Base-by-base conservation (phyloP, 305 asterid genomes). In the Fraxinus nigra region DNA sequence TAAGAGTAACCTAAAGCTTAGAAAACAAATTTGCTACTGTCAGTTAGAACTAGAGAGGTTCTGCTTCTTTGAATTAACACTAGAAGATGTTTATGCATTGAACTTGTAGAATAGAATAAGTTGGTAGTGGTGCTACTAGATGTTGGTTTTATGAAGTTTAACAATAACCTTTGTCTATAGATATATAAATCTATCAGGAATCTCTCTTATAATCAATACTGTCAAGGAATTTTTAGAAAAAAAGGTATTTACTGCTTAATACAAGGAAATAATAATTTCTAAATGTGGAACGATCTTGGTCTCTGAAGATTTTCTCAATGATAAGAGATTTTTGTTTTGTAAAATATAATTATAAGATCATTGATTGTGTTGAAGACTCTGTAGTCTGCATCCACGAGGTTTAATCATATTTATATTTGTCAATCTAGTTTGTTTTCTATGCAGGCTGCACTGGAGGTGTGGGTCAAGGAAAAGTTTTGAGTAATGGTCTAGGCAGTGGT, bases 391-490 rank as follows among this genome's bases (percentile, higher is more conserved):
- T 82, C 56, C 26, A 77, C 54, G 73, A 54, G 24, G 61, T 74
- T 75, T 56, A 56, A 56, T 56, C 65, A 56, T 9, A 69, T 75
- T 78, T 70, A 32, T 72, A 32, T 70, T 67, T 81, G 83, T 81
- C 46, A 81, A 74, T 67, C 78, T 70, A 32, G 46, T 86, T 78
- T 86, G 76, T 76, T 84, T 10, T 79, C 81, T 86, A 72, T 87
- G 88, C 92, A 97, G 99, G 99, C 86, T 95, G 99, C 90, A 88
- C 70, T 56, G 97, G 98, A 33, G 99, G 99, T 76, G 40, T 95
- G 81, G 99, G 99, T 61, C 93, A 86, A 84, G 99, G 99, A 59
- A 78, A 78, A 72, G 84, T 95, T 81, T 81, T 88, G 80, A 86
- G 86, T 76, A 88, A 84, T 85, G 97, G 97, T 82, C 88, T 91